Evolutionary conservation across 2,329 filamentous ascomycete genomes (phyloP), one percentile per base, ranked within the genome.

Genomic region (Aspergillus pseudoglaucus): DNA sequence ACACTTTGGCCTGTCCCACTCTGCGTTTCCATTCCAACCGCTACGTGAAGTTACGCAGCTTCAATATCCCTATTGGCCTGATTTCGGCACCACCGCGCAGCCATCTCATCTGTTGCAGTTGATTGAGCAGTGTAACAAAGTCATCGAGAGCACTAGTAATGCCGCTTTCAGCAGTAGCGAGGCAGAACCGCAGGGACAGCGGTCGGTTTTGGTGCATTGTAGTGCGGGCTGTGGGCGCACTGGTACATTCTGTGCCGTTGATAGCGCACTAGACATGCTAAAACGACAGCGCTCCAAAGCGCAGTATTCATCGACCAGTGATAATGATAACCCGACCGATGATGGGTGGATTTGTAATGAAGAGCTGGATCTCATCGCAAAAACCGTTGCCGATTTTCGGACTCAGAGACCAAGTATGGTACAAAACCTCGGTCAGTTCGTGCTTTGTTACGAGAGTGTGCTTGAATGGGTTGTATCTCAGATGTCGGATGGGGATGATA

Each of bases 51-150:
- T 98, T 52, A 96, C 90, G 0, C 93, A 98, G 58, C 74, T 98
- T 12, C 90, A 97, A 63, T 97, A 96, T 65, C 83, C 89, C 0
- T 84, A 86, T n/a, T 98, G 93, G 93, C 93, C 93, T 0, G 93
- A 98, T 62, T 96, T 97, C 67, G 93, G 93, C 17, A 86, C 90
- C 0, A 91, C 91, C 0, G 90, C 93, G 0, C 87, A 94, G 60
- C 90, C 93, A 1, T 82, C 83, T 4, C 90, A 97, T 60, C 77
- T 98, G 2, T 77, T 98, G 14, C 87, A 85, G 2, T 72, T 98
- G 14, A 87, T 97, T n/a, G 90, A 96, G 66, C 80, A 95, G 45
- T 88, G 86, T 59, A 93, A 88, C 59, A 76, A 80, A 30, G 89
- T 83, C 66, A 50, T 80, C 71, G 15, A 66, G 73, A 56, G 59